Evolutionary conservation across 179 eudicot genomes (phyloP).

Genomic region (Silene coronaria): DNA sequence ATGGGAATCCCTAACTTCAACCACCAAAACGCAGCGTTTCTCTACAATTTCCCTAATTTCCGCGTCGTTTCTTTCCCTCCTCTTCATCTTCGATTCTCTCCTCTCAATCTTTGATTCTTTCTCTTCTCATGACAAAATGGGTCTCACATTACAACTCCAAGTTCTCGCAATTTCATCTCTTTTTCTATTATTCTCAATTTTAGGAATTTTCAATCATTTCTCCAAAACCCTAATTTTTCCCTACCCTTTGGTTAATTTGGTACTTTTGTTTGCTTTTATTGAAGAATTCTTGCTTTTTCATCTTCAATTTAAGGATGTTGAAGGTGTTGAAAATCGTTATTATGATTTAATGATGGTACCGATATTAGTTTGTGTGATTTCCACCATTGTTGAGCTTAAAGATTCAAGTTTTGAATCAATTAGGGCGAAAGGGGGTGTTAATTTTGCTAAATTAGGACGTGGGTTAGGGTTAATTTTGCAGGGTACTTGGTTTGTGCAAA

Average conservation of each 20-base stretch:
- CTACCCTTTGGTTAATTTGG: conserved; percentile 37
- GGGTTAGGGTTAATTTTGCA: conserved; percentile 73
- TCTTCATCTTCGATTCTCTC: conserved; percentile 52
- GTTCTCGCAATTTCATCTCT: conserved; percentile 55
- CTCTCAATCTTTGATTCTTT: conserved; percentile 45
- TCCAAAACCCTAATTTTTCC: conserved; percentile 33
- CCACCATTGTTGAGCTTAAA: conserved; percentile 47
- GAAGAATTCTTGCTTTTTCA: conserved; percentile 75
- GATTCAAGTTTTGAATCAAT: conserved; percentile 22
- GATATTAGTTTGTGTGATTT: conserved; percentile 48
- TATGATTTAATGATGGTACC: conserved; percentile 73
- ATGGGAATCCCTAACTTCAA: conserved; percentile 55
- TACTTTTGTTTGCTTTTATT: conserved; percentile 58
- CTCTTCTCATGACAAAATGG: conserved; percentile 39
- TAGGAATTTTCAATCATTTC: conserved; percentile 37
- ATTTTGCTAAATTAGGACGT: conserved; percentile 45
- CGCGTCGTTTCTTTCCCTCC: conserved; percentile 39
- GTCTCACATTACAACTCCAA: conserved; percentile 50
- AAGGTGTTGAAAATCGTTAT: conserved; percentile 81
- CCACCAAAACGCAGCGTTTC: conserved; percentile 20
- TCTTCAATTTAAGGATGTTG: conserved; percentile 52
- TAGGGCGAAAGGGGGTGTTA: conserved; percentile 12
- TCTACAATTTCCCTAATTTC: conserved; percentile 40
- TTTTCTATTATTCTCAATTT: conserved; percentile 50
- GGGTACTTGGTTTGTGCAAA: conserved; percentile 83